Conservation (phyloP, 75 land plant species). For the Ceratopteris richardii region DNA sequence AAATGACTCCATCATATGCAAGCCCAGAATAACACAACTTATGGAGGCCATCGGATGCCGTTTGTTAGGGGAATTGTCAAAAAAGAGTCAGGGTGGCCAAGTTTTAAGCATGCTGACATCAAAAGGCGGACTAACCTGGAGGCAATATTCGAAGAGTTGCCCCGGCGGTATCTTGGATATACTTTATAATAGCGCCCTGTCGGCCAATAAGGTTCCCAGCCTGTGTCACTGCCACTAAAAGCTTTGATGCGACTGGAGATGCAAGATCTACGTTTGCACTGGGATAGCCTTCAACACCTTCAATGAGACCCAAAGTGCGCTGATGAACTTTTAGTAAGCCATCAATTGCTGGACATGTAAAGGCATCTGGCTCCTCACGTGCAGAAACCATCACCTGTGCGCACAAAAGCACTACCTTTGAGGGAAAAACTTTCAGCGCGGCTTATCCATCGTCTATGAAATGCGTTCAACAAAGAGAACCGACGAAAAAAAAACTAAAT, state of each 20-base stretch:
- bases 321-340: slow-evolving; percentile 78
- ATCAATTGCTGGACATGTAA: slow-evolving; percentile 85
- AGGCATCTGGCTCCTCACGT: slow-evolving; percentile 80
- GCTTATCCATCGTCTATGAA: no score
- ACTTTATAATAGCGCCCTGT: slow-evolving; percentile 31
- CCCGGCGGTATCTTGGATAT: slow-evolving; percentile 26
- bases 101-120: no score
- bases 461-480: no score
- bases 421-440: no score
- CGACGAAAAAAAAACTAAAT: no score
- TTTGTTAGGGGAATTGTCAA: no score
- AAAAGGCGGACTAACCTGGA: slow-evolving; percentile 14
- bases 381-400: slow-evolving; percentile 84
- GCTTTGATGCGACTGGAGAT: slow-evolving; percentile 13
- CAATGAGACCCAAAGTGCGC: slow-evolving; percentile 49
- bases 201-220: slow-evolving; percentile 31
- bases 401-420: background rate
- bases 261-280: no score
- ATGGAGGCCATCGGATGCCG: no score
- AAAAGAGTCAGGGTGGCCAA: no score
- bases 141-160: slow-evolving; percentile 25
- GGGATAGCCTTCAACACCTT: slow-evolving; percentile 28
- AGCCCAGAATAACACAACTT: no score
- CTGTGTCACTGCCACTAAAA: slow-evolving; percentile 25
- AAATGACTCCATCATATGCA: no score